Evolutionary conservation across 257 asterid species (phyloP).

Genomic region (Penstemon barbatus): DNA sequence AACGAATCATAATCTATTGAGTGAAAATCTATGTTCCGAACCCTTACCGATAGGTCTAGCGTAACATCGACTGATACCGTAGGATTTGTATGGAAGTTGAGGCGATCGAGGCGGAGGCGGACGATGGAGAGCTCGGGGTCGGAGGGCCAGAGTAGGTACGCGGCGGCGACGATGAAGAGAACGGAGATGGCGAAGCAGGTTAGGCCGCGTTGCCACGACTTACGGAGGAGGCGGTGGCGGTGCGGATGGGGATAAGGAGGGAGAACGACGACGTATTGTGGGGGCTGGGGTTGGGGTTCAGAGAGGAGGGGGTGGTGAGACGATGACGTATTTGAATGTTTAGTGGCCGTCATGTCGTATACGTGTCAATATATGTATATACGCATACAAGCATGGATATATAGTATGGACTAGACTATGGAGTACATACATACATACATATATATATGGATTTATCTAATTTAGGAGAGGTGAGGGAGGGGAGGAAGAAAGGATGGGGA

Average conservation of each 20-base stretch:
- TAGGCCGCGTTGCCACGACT: constrained; percentile 33
- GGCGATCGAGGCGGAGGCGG: constrained; percentile 52
- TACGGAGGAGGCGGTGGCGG: constrained; percentile 40
- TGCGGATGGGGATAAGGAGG: constrained; percentile 44
- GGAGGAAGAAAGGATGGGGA: neutral
- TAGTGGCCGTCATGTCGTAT: constrained; percentile 43
- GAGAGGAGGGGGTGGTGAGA: constrained; percentile 51
- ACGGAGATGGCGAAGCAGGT: constrained; percentile 37
- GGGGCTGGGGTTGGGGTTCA: constrained; percentile 36
- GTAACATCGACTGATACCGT: constrained; percentile 54
- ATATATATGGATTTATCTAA: neutral
- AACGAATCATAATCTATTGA: constrained; percentile 58
- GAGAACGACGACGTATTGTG: constrained; percentile 51
- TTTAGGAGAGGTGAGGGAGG: no score
- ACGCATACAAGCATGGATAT: neutral
- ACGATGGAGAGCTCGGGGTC: constrained; percentile 68
- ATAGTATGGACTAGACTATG: neutral
- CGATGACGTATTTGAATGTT: constrained; percentile 32
- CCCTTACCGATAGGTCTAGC: constrained; percentile 58
- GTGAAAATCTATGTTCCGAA: constrained; percentile 69
- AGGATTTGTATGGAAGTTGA: constrained; percentile 52
- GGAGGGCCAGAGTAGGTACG: constrained; percentile 74
- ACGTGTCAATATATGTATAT: neutral
- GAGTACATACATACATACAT: neutral
- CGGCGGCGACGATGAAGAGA: constrained; percentile 51